Conservation (phyloP, 345 rosid species). For the Pugionium cornutum region DNA sequence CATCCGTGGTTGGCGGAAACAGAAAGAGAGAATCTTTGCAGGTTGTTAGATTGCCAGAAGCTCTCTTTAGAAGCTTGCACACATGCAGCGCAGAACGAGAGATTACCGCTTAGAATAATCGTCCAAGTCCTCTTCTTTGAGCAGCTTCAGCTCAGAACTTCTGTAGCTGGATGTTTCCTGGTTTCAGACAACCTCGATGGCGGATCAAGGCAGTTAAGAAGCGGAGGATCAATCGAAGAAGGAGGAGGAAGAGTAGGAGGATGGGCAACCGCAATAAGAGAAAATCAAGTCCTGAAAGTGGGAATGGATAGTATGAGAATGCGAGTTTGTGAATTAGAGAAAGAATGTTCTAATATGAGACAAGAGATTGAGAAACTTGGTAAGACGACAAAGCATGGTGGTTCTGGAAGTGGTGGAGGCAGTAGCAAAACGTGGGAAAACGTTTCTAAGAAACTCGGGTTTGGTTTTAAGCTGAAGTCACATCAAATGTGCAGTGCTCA, state of each 20-base stretch:
- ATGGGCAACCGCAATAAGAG: slow-evolving; percentile 90
- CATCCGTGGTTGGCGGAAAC: slow-evolving; percentile 95
- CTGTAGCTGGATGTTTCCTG: slow-evolving; percentile 91
- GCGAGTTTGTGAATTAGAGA: slow-evolving; percentile 91
- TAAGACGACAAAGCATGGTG: slow-evolving; percentile 35
- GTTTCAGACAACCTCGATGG: slow-evolving; percentile 90
- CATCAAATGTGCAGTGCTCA: slow-evolving; percentile 92
- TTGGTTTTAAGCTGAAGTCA: slow-evolving; percentile 69
- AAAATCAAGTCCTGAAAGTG: slow-evolving; percentile 92
- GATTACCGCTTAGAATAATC: slow-evolving; percentile 81
- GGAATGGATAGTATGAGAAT: slow-evolving; percentile 97
- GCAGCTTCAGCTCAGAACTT: slow-evolving; percentile 98
- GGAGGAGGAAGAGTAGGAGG: slow-evolving; percentile 48
- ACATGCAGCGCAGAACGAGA: slow-evolving; percentile 95
- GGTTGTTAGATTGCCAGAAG: slow-evolving; percentile 93
- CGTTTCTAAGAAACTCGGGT: slow-evolving; percentile 70
- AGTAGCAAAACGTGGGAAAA: slow-evolving; percentile 57
- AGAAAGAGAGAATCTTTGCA: slow-evolving; percentile 89
- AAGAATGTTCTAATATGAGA: slow-evolving; percentile 76
- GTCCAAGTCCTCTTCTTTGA: slow-evolving; percentile 97
- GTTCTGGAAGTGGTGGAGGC: slow-evolving; percentile 36
- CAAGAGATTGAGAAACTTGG: slow-evolving; percentile 91
- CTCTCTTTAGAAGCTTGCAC: slow-evolving; percentile 98
- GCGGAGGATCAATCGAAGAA: slow-evolving; percentile 71
- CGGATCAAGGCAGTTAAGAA: slow-evolving; percentile 81